Percentiles rank a stretch among this genome's conserved stretches.
phyloP scores from a whole-genome alignment of 306 rosid species.

The Sindora glabra region DNA sequence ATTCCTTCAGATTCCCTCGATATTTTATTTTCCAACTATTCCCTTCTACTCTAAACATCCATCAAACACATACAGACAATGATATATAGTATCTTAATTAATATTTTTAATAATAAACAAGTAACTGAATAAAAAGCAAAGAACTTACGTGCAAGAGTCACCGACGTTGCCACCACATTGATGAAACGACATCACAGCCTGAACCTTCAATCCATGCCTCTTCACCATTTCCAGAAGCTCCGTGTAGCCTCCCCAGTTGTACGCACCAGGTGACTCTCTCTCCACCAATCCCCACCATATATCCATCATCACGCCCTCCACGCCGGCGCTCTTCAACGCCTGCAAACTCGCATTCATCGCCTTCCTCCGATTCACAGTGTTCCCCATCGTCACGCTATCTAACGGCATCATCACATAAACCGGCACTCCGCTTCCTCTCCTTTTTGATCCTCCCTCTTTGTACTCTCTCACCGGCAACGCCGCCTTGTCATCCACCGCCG shows the following conservation, averaged over 20 bases:
- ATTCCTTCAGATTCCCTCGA: too few species aligned
- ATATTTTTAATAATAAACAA: background rate
- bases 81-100: too few species aligned
- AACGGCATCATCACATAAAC: constrained; percentile 96
- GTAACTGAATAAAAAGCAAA: background rate
- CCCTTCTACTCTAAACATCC: too few species aligned
- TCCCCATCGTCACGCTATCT: constrained; percentile 78
- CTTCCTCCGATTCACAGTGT: constrained; percentile 63
- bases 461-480: constrained; percentile 20
- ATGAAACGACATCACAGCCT: constrained; percentile 96
- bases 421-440: constrained; percentile 55
- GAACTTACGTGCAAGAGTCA: constrained; percentile 73
- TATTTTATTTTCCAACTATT: too few species aligned
- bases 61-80: too few species aligned
- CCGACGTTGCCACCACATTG: constrained; percentile 99
- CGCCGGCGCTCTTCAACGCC: constrained; percentile 91
- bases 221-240: constrained; percentile 88
- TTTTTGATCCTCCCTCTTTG: background rate
- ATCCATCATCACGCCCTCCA: constrained; percentile 91
- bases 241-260: constrained; percentile 84
- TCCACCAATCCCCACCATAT: constrained; percentile 99
- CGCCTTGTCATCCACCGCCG: background rate
- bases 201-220: constrained; percentile 85
- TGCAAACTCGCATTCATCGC: constrained; percentile 83
- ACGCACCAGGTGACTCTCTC: constrained; percentile 56